phyloP scores from a whole-genome alignment of 805 yeast species.

The Spencermartinsiella europaea region DNA sequence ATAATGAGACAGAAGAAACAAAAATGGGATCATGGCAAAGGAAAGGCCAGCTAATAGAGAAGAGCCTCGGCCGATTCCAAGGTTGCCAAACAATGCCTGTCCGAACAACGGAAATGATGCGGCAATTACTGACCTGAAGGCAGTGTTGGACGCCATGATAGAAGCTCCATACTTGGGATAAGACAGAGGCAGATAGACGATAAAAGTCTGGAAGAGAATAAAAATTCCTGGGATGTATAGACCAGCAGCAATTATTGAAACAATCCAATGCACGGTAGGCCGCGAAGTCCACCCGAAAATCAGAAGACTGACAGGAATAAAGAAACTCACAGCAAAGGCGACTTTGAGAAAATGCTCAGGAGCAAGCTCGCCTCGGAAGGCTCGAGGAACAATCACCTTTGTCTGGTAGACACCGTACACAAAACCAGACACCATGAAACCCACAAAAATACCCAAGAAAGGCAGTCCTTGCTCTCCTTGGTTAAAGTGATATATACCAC shows the following conservation, averaged over 20 bases:
- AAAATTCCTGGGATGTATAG: slow-evolving; percentile 39
- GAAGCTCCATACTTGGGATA: slow-evolving; percentile 50
- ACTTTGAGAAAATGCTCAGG: slow-evolving; percentile 17
- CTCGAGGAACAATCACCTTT: slow-evolving; percentile 11
- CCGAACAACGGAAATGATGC: slow-evolving; percentile 65
- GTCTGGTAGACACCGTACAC: slow-evolving; percentile 7
- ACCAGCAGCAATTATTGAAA: slow-evolving; percentile 41
- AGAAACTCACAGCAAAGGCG: slow-evolving; percentile 16
- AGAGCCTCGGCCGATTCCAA: slow-evolving; percentile 81
- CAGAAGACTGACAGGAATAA: slow-evolving; percentile 39
- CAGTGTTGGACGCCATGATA: slow-evolving; percentile 52
- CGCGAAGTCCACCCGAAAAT: slow-evolving; percentile 51
- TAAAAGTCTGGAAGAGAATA: slow-evolving; percentile 44
- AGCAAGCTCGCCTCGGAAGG: slow-evolving; percentile 10
- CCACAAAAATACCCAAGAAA: slow-evolving; percentile 44
- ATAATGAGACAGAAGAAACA: slow-evolving; percentile 55
- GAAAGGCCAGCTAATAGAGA: slow-evolving; percentile 63
- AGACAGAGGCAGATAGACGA: slow-evolving; percentile 44
- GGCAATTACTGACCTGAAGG: slow-evolving; percentile 48
- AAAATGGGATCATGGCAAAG: slow-evolving; percentile 56
- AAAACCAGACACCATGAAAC: slow-evolving; percentile 37
- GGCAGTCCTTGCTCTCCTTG: slow-evolving; percentile 45
- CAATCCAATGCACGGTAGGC: slow-evolving; percentile 47
- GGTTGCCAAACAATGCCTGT: slow-evolving; percentile 50
- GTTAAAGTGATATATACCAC: slow-evolving; percentile 42